Evolutionary conservation across 2,329 filamentous ascomycete species (phyloP), one percentile per base, ranked within the genome.

Genomic region (Scedosporium apiospermum): DNA sequence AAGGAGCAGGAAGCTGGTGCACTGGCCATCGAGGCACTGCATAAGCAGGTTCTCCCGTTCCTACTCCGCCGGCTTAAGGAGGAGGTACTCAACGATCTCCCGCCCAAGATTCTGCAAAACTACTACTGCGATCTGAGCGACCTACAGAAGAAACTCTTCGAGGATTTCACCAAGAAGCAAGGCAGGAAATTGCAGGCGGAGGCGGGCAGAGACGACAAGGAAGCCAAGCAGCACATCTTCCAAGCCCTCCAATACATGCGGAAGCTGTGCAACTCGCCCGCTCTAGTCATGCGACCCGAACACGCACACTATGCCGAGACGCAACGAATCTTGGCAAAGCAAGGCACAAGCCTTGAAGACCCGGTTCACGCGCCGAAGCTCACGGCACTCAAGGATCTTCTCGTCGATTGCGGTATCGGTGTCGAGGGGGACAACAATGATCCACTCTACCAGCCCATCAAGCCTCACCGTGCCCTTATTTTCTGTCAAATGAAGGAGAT

Each of bases 401-500:
- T 99, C n/a, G 85, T 98, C n/a, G 96, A 99, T 76, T 99, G 95
- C 70, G 96, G 96, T 63, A 99, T 99, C 69, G 95, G 95, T 38
- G 83, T 89, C 46, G 87, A 92, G 65, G 83, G 85, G 16, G 82
- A 84, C 60, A 75, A 77, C n/a, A 83, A 78, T 61, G 83, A 86
- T 64, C 83, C 83, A 2, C 76, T 86, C 16, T 86, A 86, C 69
- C 83, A 91, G 73, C 96, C 93, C 49, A 96, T 99, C 73, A 96
- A 95, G 65, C 95, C 93, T 34, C 95, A 99, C 72, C 90, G 95
- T 55, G 96, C 95, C 0, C 84, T 99, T 30, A 89, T 99, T 67
- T 99, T 99, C 81, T 99, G 95, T 70, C 95, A 99, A 74, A 97
- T 99, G 91, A 99, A 99, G 77, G 95, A 99, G 74, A 99, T 99